Base-by-base conservation (phyloP, 345 rosid species). In the Durio zibethinus region DNA sequence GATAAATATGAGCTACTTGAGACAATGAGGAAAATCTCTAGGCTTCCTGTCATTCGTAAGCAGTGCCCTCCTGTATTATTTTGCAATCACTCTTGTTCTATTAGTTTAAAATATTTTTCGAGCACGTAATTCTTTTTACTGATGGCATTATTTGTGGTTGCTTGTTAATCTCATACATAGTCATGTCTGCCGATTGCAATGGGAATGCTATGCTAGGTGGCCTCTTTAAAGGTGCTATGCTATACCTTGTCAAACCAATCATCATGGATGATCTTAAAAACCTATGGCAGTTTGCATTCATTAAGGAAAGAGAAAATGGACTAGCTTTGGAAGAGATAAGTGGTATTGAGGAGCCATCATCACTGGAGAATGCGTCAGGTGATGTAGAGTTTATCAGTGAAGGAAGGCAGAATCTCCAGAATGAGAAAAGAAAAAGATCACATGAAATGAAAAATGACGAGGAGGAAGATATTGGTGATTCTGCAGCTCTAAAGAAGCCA, bases 1-100 rank as follows among this genome's bases (percentile, higher is more conserved):
- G 84, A 81, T 66, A 83, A 82, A 78, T 86, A 83, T 31, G 82
- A 87, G 78, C 82, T 90, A 48, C 85, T 91, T 35, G 89, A 87
- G 72, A 82, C 76, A 54, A 4, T 89, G 14, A 75, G 75, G 68
- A 21, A 56, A 60, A 62, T 65, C 9, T 84, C 87, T 63, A 64
- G 71, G 45, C 43, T 87, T 64, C 87, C 94, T 0, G 75, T 90
- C 78, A 73, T 90, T 38, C 54, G 97, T 88, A 79, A 81, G 87
- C 59, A 64, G 45, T 27, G 56, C 21, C 61, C 25, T 33, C 60
- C 38, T 40, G 61, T 40, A 11, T 62, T 40, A 12, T 65, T 79
- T 29, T 47, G 5, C 7, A 4, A 38, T 36, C 2, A 7, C 4
- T 20, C 27, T 60, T 60, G 5, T 36, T 20, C 27, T 62, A 31